Conservation (phyloP, 2,329 filamentous ascomycete species). For the Sarocladiaceae sp. region DNA sequence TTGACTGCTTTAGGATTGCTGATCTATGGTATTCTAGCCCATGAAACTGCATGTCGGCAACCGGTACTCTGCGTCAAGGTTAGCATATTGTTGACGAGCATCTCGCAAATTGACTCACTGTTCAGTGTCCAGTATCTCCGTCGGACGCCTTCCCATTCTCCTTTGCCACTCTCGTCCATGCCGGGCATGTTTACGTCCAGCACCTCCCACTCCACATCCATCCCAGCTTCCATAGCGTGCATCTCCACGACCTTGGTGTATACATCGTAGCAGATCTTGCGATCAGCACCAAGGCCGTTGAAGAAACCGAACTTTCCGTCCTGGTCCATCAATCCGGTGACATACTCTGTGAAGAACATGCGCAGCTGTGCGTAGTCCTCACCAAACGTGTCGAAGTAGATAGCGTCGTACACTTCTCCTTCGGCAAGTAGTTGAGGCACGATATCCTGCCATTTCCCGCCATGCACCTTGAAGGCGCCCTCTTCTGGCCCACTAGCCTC, state of each 20-base stretch:
- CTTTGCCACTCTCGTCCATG: slow-evolving; percentile 62
- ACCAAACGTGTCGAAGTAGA: slow-evolving; percentile 98
- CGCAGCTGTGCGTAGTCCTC: slow-evolving; percentile 86
- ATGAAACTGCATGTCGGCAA: slow-evolving; percentile 73
- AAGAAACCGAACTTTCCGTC: slow-evolving; percentile 80
- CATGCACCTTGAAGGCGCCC: slow-evolving; percentile 68
- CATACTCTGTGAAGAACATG: slow-evolving; percentile 81
- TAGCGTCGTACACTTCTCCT: slow-evolving; percentile 73
- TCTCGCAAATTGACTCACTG: slow-evolving; percentile 39
- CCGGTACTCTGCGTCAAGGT: slow-evolving; percentile 53
- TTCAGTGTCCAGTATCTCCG: slow-evolving; percentile 87
- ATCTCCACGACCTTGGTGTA: slow-evolving; percentile 90
- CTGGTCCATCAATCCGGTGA: slow-evolving; percentile 72
- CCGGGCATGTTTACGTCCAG: slow-evolving; percentile 65
- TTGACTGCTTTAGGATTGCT: slow-evolving; percentile 2
- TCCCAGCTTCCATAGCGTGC: slow-evolving; percentile 81
- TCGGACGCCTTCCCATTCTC: slow-evolving; percentile 84
- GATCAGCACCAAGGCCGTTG: slow-evolving; percentile 87
- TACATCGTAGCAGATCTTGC: slow-evolving; percentile 92
- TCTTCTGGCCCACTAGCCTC: slow-evolving; percentile 50
- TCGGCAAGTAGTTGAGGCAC: slow-evolving; percentile 63
- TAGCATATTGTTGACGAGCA: slow-evolving; percentile 17
- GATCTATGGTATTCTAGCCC: slow-evolving; percentile 44
- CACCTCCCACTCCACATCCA: slow-evolving; percentile 84
- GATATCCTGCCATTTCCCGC: slow-evolving; percentile 74